Evolutionary conservation across 2,329 filamentous ascomycete species (phyloP).

Genomic region (Fusarium palustre): DNA sequence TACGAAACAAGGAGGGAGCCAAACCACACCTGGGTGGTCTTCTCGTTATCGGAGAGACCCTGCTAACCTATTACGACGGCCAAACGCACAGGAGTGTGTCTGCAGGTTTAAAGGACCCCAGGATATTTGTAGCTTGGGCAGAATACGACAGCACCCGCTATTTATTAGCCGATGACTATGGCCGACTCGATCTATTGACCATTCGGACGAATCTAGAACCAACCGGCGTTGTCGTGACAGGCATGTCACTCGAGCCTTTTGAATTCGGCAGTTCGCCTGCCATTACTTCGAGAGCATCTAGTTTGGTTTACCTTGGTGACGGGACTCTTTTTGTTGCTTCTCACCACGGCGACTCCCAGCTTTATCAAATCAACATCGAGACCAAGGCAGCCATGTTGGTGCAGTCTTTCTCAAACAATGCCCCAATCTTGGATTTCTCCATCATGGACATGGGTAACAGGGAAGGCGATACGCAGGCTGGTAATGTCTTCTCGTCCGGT

Average conservation of each 20-base stretch:
- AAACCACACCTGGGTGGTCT: constrained; percentile 75
- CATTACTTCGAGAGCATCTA: constrained; percentile 78
- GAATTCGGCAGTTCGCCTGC: constrained; percentile 45
- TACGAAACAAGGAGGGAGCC: constrained; percentile 64
- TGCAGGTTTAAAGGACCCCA: constrained; percentile 75
- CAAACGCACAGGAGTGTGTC: constrained; percentile 75
- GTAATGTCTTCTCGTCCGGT: constrained; percentile 93
- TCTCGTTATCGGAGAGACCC: constrained; percentile 82
- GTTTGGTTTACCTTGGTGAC: constrained; percentile 80
- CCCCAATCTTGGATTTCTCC: constrained; percentile 91
- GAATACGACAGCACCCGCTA: constrained; percentile 84
- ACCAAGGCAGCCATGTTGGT: constrained; percentile 68
- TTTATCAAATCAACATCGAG: constrained; percentile 69
- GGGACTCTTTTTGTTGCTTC: constrained; percentile 87
- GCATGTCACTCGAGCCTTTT: constrained; percentile 72
- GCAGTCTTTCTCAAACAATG: constrained; percentile 81
- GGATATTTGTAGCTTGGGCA: constrained; percentile 93
- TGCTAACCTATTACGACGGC: constrained; percentile 86
- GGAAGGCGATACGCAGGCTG: constrained; percentile 77
- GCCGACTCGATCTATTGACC: constrained; percentile 84
- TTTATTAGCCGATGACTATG: constrained; percentile 93
- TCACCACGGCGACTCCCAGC: constrained; percentile 91
- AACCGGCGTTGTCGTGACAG: constrained; percentile 73
- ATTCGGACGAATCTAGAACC: constrained; percentile 76
- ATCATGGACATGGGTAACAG: constrained; percentile 96